Conservation (phyloP, 768 basidiomycete genomes). For the Tubosaeta brunneosetosa region DNA sequence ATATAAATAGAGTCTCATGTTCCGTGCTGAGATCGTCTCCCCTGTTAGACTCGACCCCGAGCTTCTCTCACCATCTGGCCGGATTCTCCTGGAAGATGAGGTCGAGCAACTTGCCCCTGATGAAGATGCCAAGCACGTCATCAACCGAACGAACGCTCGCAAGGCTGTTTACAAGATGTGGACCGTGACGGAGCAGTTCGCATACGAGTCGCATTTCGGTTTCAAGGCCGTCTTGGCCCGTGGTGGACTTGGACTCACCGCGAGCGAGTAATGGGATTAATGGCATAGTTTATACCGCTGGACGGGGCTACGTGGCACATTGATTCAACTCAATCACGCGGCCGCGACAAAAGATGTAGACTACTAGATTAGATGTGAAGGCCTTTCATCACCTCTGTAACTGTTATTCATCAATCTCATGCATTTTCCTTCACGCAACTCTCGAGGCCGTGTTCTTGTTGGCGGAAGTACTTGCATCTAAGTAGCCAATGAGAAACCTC, state of each 20-base stretch:
- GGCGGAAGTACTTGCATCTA: too few relatives aligned
- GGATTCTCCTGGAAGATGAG: background rate
- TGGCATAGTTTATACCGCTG: background rate
- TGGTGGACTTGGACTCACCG: background rate
- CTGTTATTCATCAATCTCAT: background rate
- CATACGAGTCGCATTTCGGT: background rate
- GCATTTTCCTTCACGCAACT: background rate
- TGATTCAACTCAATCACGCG: background rate
- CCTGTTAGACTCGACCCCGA: background rate
- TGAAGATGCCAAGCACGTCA: background rate
- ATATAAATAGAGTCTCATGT: too few relatives aligned
- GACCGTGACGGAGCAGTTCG: background rate
- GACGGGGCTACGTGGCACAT: background rate
- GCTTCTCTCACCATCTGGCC: background rate
- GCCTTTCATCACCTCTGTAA: background rate
- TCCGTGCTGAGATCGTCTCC: background rate
- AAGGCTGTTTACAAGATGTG: background rate
- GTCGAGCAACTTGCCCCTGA: background rate
- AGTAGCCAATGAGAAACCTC: background rate
- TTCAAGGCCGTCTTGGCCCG: conserved; percentile 1
- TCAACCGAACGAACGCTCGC: background rate
- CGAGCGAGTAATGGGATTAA: background rate
- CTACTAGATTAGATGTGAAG: background rate
- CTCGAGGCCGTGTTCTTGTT: too few relatives aligned
- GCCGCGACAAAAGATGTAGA: background rate